These are phyloP conservation scores for Cercospora sp. DNA, from an alignment of 2,329 filamentous ascomycete genomes.

Conservation along the genomic window DNA sequence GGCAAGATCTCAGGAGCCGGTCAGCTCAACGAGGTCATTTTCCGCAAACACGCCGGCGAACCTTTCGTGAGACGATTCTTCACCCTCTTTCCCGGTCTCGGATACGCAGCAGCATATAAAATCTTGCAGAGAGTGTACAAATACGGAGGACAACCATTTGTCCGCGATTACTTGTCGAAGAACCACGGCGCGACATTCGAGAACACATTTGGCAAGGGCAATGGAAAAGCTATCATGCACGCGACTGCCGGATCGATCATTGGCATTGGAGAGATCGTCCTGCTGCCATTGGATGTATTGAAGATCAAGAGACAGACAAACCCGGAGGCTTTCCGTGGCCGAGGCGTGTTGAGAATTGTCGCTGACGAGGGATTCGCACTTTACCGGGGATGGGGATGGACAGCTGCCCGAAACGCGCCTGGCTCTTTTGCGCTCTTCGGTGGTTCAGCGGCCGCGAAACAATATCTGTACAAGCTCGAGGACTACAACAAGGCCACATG, in stretches of 20 bases:
- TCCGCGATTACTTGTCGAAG: slow-evolving; percentile 78
- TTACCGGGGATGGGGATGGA: slow-evolving; percentile 97
- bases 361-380: slow-evolving; percentile 92
- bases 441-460: slow-evolving; percentile 94
- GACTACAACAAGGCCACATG: slow-evolving; percentile 96
- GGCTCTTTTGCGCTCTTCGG: slow-evolving; percentile 98
- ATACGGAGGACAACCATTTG: slow-evolving; percentile 95
- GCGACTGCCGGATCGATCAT: slow-evolving; percentile 93
- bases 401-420: slow-evolving; percentile 91
- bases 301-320: slow-evolving; percentile 99
- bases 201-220: slow-evolving; percentile 88
- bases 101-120: slow-evolving; percentile 98
- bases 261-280: slow-evolving; percentile 94
- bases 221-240: slow-evolving; percentile 96
- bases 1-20: slow-evolving; percentile 62
- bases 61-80: slow-evolving; percentile 76
- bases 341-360: slow-evolving; percentile 85
- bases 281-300: slow-evolving; percentile 91
- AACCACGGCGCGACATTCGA: slow-evolving; percentile 86
- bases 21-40: slow-evolving; percentile 86
- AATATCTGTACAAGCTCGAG: slow-evolving; percentile 83
- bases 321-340: slow-evolving; percentile 93
- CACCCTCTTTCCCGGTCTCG: slow-evolving; percentile 92
- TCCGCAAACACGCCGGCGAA: slow-evolving; percentile 81
- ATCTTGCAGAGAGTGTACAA: slow-evolving; percentile 97